These are phyloP conservation scores for Boletus insuetus DNA, from an alignment of 768 basidiomycete species.

Conservation along the genomic window DNA sequence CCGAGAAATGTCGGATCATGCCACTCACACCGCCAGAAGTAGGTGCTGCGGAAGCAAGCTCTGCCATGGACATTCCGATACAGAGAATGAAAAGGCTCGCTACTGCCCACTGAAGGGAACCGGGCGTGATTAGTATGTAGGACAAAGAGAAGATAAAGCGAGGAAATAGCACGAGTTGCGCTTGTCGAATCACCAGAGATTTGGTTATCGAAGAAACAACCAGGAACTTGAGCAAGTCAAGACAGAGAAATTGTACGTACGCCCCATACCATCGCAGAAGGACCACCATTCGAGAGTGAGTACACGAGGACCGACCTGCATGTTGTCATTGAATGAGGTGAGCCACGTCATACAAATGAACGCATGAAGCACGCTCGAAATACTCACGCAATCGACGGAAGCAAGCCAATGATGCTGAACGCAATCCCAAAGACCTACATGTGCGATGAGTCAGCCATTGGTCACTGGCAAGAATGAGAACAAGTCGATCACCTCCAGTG, in stretches of 20 bases:
- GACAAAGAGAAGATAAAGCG: background rate
- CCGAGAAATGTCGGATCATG: background rate
- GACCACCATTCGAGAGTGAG: slow-evolving; percentile 50
- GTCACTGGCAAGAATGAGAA: too few species aligned
- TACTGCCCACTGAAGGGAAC: slow-evolving; percentile 34
- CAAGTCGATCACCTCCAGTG: slow-evolving; percentile 25
- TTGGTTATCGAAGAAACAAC: too few species aligned
- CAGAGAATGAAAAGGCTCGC: slow-evolving; percentile 38
- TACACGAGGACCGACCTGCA: slow-evolving; percentile 43
- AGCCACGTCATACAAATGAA: background rate
- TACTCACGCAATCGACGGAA: slow-evolving; percentile 59
- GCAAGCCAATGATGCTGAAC: slow-evolving; percentile 68
- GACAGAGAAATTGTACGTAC: slow-evolving; percentile 20
- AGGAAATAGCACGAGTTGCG: background rate
- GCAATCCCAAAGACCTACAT: slow-evolving; percentile 65
- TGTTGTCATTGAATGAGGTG: background rate
- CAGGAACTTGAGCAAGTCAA: background rate
- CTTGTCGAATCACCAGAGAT: too few species aligned
- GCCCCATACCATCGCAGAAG: slow-evolving; percentile 46
- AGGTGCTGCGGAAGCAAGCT: slow-evolving; percentile 40
- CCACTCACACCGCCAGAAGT: slow-evolving; percentile 39
- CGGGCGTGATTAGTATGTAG: too few species aligned
- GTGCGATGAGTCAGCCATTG: background rate
- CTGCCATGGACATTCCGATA: slow-evolving; percentile 41
- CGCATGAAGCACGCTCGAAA: slow-evolving; percentile 13